phyloP scores from a whole-genome alignment of 2,329 filamentous ascomycete species.

The Calonectria leucothoes region DNA sequence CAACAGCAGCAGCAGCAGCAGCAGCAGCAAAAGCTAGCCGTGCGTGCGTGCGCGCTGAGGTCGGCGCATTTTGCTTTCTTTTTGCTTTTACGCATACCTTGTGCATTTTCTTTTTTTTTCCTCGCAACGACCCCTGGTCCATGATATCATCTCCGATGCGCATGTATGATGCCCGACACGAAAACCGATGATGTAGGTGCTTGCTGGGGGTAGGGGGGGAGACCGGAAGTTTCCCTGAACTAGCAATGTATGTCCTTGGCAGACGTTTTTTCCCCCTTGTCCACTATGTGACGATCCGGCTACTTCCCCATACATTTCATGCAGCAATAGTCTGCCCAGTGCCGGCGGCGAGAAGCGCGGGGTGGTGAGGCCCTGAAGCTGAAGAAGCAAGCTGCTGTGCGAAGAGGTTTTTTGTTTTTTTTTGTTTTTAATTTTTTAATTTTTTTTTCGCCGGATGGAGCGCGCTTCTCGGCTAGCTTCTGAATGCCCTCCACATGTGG shows the following conservation, averaged over 20 bases:
- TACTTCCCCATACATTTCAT: not conserved
- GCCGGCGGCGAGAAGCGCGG: not conserved
- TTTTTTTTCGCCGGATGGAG: not conserved
- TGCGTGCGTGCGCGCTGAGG: not conserved
- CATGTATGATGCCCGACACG: not conserved
- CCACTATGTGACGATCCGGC: not conserved
- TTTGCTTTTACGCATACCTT: not conserved
- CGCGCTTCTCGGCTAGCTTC: not conserved
- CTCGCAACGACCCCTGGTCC: not conserved
- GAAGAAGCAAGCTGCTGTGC: not conserved
- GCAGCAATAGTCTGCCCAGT: not conserved
- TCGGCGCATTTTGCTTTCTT: not conserved
- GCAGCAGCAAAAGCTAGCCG: no score
- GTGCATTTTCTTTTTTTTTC: not conserved
- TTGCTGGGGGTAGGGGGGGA: no score
- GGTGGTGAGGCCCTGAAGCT: not conserved
- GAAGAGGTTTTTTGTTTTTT: not conserved
- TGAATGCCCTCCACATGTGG: not conserved
- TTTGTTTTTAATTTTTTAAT: no score
- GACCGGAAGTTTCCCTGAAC: not conserved
- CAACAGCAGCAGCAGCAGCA: not conserved
- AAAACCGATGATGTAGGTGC: not conserved
- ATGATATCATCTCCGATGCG: not conserved
- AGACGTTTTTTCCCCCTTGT: not conserved
- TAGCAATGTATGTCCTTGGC: not conserved